These are phyloP conservation scores for Penicillium malachiteum DNA, from an alignment of 495 filamentous ascomycete genomes.

Conservation along the genomic window DNA sequence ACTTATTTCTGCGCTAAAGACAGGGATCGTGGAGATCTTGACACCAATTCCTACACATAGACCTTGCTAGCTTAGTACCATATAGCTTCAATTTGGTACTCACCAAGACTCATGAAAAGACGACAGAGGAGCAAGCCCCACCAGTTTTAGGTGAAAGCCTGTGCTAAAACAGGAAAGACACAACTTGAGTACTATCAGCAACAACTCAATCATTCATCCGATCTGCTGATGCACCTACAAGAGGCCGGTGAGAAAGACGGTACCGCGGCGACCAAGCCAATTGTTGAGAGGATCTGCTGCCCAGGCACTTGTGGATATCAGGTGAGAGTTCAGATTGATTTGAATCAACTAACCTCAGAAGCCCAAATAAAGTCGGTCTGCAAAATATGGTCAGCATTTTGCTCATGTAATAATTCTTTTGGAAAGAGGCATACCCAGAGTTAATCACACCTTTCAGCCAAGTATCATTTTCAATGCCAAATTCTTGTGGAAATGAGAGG, in stretches of 20 bases:
- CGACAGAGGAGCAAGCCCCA: conserved; percentile 55
- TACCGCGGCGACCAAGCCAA: conserved; percentile 54
- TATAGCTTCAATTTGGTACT: not conserved
- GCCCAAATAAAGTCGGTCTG: conserved; percentile 14
- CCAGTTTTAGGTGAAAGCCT: conserved; percentile 56
- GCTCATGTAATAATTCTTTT: not conserved
- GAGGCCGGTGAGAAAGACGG: conserved; percentile 57
- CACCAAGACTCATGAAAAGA: conserved; percentile 49
- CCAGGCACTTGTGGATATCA: conserved; percentile 46
- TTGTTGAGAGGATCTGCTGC: conserved; percentile 56
- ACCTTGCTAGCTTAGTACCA: not conserved
- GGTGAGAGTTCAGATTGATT: not conserved
- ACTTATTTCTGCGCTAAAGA: conserved; percentile 59
- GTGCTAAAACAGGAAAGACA: conserved; percentile 53
- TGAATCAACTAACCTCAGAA: conserved; percentile 11
- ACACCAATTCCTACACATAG: conserved; percentile 60
- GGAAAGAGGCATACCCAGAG: conserved; percentile 25
- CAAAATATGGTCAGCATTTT: not conserved
- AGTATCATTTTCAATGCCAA: conserved; percentile 55
- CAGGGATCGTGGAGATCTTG: conserved; percentile 58
- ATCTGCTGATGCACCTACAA: conserved; percentile 24
- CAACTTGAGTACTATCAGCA: conserved; percentile 30
- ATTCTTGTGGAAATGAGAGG: conserved; percentile 54
- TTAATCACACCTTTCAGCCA: conserved; percentile 64
- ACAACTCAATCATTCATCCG: not conserved